Base-by-base conservation (phyloP, 2,329 filamentous ascomycete genomes). In the Aspergillus fumigatiaffinis region DNA sequence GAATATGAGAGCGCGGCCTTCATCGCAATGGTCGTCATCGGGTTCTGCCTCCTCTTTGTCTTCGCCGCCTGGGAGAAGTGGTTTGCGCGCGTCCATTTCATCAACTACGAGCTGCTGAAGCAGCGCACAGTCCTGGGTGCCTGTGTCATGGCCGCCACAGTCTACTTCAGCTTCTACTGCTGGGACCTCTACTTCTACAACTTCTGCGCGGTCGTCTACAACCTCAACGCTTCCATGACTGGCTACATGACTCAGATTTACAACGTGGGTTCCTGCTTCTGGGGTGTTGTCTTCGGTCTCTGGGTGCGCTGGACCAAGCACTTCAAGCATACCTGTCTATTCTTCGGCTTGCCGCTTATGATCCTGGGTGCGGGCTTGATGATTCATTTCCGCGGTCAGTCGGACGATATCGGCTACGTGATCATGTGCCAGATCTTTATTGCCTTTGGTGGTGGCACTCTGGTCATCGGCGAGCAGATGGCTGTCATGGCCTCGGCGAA, bases 41-140 rank as follows among this genome's bases (percentile, higher is more conserved):
- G 87, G 0, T 69, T 80, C 23, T 56, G 80, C 0, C 76, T 83
- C 5, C 72, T 89, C 6, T 68, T 82, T 1, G 66, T 71, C 12
- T 88, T 88, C 56, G 79, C 71, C 1, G 53, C 81, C 1, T 86
- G 80, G 76, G 85, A 88, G 65, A 79, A 67, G 51, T 84, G 71
- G 59, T 73, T 80, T 53, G 79, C 84, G 0, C 77, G 74, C 0
- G 75, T 78, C 2, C 78, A 79, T 9, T 85, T 86, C 65, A 77
- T 87, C 26, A 79, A 78, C 0, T 85, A 80, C 68, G 68, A 77
- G n/a, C 71, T 82, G 32, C 74, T 84, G 54, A 75, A 70, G 54
- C 72, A 81, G 46, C 74, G 77, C 17, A 83, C 81, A 2, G 77
- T 83, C 14, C 59, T 82, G 4, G 81, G 82, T 3, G 80, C 82